Evolutionary conservation across 805 yeast genomes (phyloP).

Genomic region (Kluyveromyces starmeri): DNA sequence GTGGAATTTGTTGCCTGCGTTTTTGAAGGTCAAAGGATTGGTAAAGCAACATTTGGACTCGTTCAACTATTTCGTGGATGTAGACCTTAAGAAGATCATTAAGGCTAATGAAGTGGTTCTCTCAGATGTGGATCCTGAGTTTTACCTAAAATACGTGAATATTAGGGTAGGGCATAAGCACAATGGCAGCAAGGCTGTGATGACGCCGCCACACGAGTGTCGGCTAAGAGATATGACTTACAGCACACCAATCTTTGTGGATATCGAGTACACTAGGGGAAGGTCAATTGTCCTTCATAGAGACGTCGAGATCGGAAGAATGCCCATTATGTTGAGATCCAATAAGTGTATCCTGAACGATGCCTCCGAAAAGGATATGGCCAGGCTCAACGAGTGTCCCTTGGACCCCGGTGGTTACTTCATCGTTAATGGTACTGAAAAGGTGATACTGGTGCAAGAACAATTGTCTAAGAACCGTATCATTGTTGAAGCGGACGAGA

Average conservation of each 20-base stretch:
- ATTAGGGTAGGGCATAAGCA: constrained; percentile 82
- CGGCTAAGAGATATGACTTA: constrained; percentile 88
- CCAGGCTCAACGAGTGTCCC: constrained; percentile 85
- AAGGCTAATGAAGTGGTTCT: constrained; percentile 82
- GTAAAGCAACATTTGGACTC: constrained; percentile 97
- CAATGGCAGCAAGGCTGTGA: constrained; percentile 50
- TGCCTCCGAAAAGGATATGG: constrained; percentile 76
- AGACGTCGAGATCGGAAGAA: constrained; percentile 90
- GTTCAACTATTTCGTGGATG: constrained; percentile 93
- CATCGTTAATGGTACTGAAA: constrained; percentile 95
- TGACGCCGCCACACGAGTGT: constrained; percentile 89
- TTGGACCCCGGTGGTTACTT: constrained; percentile 98
- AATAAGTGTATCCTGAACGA: constrained; percentile 84
- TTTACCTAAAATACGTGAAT: constrained; percentile 85
- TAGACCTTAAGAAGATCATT: constrained; percentile 85
- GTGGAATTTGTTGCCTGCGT: constrained; percentile 95
- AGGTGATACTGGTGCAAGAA: constrained; percentile 93
- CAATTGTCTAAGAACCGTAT: constrained; percentile 95
- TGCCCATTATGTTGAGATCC: constrained; percentile 97
- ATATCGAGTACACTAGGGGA: constrained; percentile 95
- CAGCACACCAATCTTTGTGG: constrained; percentile 92
- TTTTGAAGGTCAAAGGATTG: constrained; percentile 87
- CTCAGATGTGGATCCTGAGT: constrained; percentile 95
- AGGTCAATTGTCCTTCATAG: constrained; percentile 81
- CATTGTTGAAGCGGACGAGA: constrained; percentile 94